Base-by-base conservation (phyloP, 164 flowering plant genomes). In the Warburgia ugandensis region DNA sequence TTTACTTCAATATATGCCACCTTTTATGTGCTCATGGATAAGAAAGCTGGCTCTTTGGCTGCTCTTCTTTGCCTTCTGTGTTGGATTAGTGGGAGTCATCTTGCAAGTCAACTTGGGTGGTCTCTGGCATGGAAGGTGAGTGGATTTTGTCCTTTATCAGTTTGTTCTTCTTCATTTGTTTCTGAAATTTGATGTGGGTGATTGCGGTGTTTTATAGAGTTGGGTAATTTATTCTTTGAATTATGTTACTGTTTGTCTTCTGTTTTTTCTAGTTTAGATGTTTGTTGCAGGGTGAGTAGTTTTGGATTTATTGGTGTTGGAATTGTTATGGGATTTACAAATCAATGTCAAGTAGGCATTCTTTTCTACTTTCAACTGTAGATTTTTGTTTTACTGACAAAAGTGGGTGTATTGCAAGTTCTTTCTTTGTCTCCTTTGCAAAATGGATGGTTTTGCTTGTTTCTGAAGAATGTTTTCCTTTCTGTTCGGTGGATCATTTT, bases 41-140 rank as follows among this genome's bases (percentile, higher is more conserved):
- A 51, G 55, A 94, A 78, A 63, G 86, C 99, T 42, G 99, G 99
- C 12, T 68, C 81, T 52, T 65, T 94, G 62, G 99, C 80, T 17
- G 99, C 92, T 63, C 54, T 86, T 44, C 56, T 89, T 14, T 79
- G 84, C 58, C 65, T 86, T 31, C 23, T 59, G 5, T 84, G 87
- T 46, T 94, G 96, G 99, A 67, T 84, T 38, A 78, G 72, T 13
- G 68, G 80, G 45, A 74, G 90, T 64, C 60, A 52, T 45, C 54
- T 84, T 55, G 85, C 80, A 9, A 43, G 13, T n/a, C 44, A 27
- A 3, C 83, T 94, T 14, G 97, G 94, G 3, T 82, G 50, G 49
- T 70, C 84, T 63, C 69, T 86, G 29, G 81, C 96, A 35, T 86
- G 85, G 95, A 94, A 86, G 97, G 99, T 86, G 58, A 22, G 49